These are phyloP conservation scores for Yamadazyma aaseri DNA, from an alignment of 1,139 yeast genomes.

Conservation along the genomic window DNA sequence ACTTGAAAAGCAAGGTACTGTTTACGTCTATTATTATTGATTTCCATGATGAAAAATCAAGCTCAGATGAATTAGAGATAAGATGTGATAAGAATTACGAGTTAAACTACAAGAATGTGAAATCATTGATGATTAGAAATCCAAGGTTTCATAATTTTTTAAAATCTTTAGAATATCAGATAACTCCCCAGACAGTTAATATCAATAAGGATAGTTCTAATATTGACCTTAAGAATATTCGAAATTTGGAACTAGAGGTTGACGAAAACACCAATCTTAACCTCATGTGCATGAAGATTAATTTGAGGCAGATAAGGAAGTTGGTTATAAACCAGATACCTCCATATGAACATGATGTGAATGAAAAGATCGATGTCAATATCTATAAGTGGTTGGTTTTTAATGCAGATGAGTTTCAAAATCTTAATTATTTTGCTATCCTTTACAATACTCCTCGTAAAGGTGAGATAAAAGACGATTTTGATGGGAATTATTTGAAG, in stretches of 20 bases:
- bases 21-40: conserved; percentile 12
- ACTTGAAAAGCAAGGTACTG: conserved; percentile 5
- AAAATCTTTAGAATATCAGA: background rate
- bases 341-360: conserved; percentile 9
- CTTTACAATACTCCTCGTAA: conserved; percentile 16
- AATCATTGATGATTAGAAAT: conserved; percentile 3
- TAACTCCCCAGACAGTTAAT: conserved; percentile 9
- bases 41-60: conserved; percentile 3
- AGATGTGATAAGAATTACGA: conserved; percentile 3
- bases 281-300: conserved; percentile 2
- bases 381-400: conserved; percentile 10
- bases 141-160: conserved; percentile 7
- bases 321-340: conserved; percentile 9
- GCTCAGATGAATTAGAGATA: conserved; percentile 12
- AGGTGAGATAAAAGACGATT: conserved; percentile 48
- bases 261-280: conserved; percentile 4
- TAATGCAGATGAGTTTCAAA: conserved; percentile 3
- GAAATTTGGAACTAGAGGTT: conserved; percentile 8
- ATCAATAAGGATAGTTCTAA: conserved; percentile 3
- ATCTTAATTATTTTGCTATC: conserved; percentile 11
- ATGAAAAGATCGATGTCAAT: conserved; percentile 13
- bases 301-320: conserved; percentile 9
- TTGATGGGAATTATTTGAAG: conserved; percentile 69
- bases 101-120: conserved; percentile 1
- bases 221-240: conserved; percentile 5